Conservation (phyloP, 2,329 filamentous ascomycete genomes). For the Trichophyton mentagrophytes region DNA sequence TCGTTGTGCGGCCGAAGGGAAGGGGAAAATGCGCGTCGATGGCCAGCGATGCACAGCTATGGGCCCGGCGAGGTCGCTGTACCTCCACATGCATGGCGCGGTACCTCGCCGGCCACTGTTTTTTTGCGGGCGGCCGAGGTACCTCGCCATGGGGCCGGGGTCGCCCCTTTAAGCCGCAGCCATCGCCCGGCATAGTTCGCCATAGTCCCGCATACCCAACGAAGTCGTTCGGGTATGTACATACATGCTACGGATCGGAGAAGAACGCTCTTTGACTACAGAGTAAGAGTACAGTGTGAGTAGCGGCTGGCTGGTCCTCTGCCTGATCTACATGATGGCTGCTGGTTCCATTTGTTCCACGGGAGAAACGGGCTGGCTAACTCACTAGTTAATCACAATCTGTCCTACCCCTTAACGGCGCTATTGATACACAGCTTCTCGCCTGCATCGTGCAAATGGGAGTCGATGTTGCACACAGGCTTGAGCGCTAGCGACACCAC, state of each 20-base stretch:
- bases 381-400: background rate
- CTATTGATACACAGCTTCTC: conserved; percentile 1
- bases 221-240: too few species aligned
- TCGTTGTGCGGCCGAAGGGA: too few species aligned
- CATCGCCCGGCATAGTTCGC: background rate
- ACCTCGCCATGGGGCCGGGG: background rate
- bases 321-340: background rate
- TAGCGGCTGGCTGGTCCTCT: background rate
- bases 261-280: too few species aligned
- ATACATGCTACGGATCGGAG: too few species aligned
- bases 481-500: background rate
- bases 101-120: background rate
- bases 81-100: background rate
- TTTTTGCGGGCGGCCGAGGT: background rate
- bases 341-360: background rate
- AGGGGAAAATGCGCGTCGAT: background rate
- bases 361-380: background rate
- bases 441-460: background rate
- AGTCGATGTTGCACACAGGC: background rate
- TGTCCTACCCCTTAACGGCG: background rate
- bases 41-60: background rate
- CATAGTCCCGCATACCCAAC: background rate
- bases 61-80: background rate
- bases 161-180: background rate
- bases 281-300: too few species aligned